Evolutionary conservation across 495 filamentous ascomycete species (phyloP).

Genomic region (Neurospora sp.): DNA sequence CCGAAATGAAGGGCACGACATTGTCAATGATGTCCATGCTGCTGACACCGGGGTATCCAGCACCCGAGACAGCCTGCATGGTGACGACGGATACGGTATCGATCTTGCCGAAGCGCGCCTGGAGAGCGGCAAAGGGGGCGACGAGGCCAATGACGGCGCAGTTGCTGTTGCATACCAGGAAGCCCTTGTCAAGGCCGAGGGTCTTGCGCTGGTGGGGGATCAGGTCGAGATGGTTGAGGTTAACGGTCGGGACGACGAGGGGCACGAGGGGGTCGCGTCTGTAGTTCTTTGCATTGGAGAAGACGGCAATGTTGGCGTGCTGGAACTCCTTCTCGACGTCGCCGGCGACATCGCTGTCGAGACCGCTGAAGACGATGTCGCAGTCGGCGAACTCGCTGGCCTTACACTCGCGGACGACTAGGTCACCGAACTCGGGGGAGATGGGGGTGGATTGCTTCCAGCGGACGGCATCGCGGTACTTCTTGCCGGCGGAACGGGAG

Average conservation of each 20-base stretch:
- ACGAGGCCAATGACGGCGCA: slow-evolving; percentile 84
- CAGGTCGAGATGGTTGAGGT: slow-evolving; percentile 64
- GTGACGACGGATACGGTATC: slow-evolving; percentile 72
- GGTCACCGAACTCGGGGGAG: slow-evolving; percentile 51
- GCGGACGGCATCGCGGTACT: slow-evolving; percentile 68
- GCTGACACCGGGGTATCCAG: slow-evolving; percentile 79
- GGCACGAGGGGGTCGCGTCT: slow-evolving; percentile 74
- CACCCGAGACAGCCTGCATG: slow-evolving; percentile 79
- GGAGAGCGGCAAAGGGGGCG: slow-evolving; percentile 77
- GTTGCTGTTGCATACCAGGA: slow-evolving; percentile 84
- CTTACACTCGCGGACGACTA: slow-evolving; percentile 67
- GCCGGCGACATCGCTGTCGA: slow-evolving; percentile 75
- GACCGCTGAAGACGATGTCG: slow-evolving; percentile 81
- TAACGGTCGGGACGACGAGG: slow-evolving; percentile 76
- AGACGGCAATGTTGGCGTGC: slow-evolving; percentile 65
- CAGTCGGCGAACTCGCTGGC: slow-evolving; percentile 68
- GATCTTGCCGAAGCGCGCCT: slow-evolving; percentile 64
- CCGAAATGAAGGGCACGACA: slow-evolving; percentile 76
- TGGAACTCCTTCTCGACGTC: slow-evolving; percentile 76
- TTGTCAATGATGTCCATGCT: slow-evolving; percentile 69
- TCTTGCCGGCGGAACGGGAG: slow-evolving; percentile 66
- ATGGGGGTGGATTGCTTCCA: slow-evolving; percentile 80
- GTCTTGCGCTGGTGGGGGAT: slow-evolving; percentile 66
- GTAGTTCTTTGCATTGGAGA: slow-evolving; percentile 88
- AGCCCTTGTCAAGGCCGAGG: slow-evolving; percentile 60